Base-by-base conservation (phyloP, 208 protist genomes). In the Paratrypanosoma confusum region DNA sequence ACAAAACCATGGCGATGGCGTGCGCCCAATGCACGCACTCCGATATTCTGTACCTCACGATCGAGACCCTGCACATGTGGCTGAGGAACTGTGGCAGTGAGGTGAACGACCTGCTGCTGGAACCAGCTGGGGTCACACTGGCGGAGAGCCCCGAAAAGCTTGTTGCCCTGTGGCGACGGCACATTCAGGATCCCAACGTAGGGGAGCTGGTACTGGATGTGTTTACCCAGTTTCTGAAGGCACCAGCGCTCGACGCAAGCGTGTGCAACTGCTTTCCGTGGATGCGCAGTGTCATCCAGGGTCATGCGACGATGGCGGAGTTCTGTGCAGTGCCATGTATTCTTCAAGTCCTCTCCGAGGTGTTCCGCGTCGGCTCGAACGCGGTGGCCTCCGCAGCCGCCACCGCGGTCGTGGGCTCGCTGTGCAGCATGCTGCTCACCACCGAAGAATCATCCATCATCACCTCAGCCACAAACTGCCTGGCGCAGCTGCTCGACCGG, bases 121-220 rank as follows among this genome's bases (percentile, higher is more conserved):
- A n/a, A 34, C 10, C n/a, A 14, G 10, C 29, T 34, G 11, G n/a
- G n/a, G 29, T n/a, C 10, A n/a, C 11, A 34, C n/a, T 10, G 29
- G 29, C 29, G 29, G 29, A 10, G 10, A 34, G 11, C 10, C 11
- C n/a, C 11, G 11, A 10, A 14, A 10, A 34, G 29, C 29, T 34
- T 10, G n/a, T 34, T 10, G 29, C 29, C n/a, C 11, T 34, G 10
- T 89, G 75, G 71, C 60, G 50, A 3, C 47, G 46, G 28, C 69
- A 85, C 51, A 44, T 82, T 18, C 43, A 57, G 34, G 80, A 89
- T 53, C 72, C 75, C 16, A 78, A 64, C 48, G 50, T 89, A 10
- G 65, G 59, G 4, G 80, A 85, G 24, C 40, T 53, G 23, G 53
- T 81, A 5, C 33, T 67, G 21, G 11, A 17, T 11, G 24, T 76